These are phyloP conservation scores for Musa balbisiana DNA, from an alignment of 202 grass and related monocot species.

Conservation along the genomic window DNA sequence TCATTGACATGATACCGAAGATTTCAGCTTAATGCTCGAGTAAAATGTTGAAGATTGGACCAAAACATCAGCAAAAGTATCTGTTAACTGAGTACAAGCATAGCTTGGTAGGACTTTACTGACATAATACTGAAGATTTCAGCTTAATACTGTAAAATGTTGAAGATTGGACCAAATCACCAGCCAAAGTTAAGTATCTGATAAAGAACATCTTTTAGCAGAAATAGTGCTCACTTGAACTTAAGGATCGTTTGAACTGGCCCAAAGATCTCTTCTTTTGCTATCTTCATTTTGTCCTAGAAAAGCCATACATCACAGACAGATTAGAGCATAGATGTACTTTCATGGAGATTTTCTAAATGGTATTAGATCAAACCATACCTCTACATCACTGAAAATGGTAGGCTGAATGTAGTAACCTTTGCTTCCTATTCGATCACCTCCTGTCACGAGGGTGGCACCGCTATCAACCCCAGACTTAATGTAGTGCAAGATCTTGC, in stretches of 20 bases:
- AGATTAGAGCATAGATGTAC: not conserved
- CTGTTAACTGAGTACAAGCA: too few relatives aligned
- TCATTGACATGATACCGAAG: too few relatives aligned
- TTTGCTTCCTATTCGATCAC: constrained; percentile 67
- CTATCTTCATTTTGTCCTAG: constrained; percentile 84
- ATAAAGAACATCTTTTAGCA: not conserved
- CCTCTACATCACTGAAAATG: constrained; percentile 77
- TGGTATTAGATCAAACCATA: constrained; percentile 9
- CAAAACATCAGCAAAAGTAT: too few relatives aligned
- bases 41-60: too few relatives aligned
- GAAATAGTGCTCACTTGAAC: constrained; percentile 61
- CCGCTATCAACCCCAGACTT: constrained; percentile 49
- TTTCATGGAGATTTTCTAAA: not conserved
- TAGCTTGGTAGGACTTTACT: too few relatives aligned
- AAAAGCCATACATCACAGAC: not conserved
- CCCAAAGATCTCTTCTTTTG: constrained; percentile 91
- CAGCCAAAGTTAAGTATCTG: not conserved
- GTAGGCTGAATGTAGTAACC: constrained; percentile 93
- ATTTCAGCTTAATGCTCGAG: too few relatives aligned
- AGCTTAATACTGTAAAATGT: too few relatives aligned
- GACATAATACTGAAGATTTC: too few relatives aligned
- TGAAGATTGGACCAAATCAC: not conserved
- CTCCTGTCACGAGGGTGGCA: constrained; percentile 65
- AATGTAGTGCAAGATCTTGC: constrained; percentile 76
- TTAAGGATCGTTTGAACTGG: constrained; percentile 93